A percentile compares a stretch with the other conserved stretches of the same genome.
Conservation (phyloP, 2,329 filamentous ascomycete species). For the Pseudogymnoascus sp. region DNA sequence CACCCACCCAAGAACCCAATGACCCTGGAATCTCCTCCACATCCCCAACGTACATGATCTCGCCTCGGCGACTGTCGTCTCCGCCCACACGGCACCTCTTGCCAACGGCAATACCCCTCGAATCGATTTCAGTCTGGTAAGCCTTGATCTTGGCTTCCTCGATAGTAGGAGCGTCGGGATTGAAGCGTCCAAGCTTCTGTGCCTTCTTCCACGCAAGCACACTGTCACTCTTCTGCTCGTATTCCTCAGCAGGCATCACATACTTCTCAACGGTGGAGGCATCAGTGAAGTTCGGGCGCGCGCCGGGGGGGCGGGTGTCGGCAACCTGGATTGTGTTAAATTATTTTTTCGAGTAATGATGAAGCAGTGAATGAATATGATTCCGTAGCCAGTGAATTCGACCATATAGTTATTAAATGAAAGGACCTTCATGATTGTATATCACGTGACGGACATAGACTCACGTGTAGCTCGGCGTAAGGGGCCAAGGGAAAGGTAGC, state of each 20-base stretch:
- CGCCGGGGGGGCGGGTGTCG: slow-evolving; percentile 68
- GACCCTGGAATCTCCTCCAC: slow-evolving; percentile 65
- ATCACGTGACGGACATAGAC: slow-evolving; percentile 29
- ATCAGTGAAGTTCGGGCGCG: slow-evolving; percentile 73
- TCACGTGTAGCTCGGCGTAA: slow-evolving; percentile 73
- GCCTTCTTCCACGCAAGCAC: slow-evolving; percentile 92
- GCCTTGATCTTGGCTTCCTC: slow-evolving; percentile 64
- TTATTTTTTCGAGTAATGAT: background rate
- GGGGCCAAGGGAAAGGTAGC: slow-evolving; percentile 57
- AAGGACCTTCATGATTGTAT: background rate
- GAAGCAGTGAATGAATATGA: background rate
- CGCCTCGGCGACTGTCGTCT: slow-evolving; percentile 61
- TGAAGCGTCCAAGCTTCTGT: slow-evolving; percentile 94
- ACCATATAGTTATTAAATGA: background rate
- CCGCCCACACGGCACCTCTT: slow-evolving; percentile 56
- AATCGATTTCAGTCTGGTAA: slow-evolving; percentile 59
- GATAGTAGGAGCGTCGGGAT: slow-evolving; percentile 68
- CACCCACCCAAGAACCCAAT: slow-evolving; percentile 60
- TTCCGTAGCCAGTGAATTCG: background rate
- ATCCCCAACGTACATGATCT: slow-evolving; percentile 60
- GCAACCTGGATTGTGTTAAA: slow-evolving; percentile 47
- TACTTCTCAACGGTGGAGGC: slow-evolving; percentile 80
- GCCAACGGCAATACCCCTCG: slow-evolving; percentile 56
- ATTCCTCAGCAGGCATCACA: slow-evolving; percentile 74
- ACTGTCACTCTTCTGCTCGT: slow-evolving; percentile 76